These are phyloP conservation scores for Malus orientalis DNA, from an alignment of 306 rosid species.

Conservation along the genomic window DNA sequence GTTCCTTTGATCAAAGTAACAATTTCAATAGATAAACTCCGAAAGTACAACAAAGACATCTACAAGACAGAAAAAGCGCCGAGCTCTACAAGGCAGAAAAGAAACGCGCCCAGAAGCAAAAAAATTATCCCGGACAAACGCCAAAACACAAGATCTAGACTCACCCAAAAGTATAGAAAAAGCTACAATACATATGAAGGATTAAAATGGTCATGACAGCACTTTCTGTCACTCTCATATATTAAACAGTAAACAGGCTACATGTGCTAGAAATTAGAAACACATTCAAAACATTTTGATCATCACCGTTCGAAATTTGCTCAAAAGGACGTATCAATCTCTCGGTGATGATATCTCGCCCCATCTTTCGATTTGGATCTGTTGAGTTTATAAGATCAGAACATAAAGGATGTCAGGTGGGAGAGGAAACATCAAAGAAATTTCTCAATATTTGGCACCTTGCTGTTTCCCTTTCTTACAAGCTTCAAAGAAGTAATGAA, in stretches of 20 bases:
- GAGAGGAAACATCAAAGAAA: slow-evolving; percentile 50
- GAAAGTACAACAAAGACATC: no score
- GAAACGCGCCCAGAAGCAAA: neutral
- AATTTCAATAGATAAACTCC: no score
- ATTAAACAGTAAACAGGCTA: neutral
- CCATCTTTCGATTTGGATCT: neutral
- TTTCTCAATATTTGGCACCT: slow-evolving; percentile 30
- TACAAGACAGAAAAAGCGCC: no score
- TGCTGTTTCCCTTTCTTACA: slow-evolving; percentile 9
- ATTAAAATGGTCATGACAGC: neutral
- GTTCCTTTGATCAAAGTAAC: no score
- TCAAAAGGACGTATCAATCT: neutral
- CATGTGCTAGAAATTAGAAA: neutral
- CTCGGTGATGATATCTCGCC: neutral
- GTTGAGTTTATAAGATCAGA: neutral
- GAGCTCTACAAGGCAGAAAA: no score
- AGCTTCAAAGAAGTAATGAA: neutral
- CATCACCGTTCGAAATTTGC: neutral
- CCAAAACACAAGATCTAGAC: neutral
- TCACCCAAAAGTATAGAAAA: neutral
- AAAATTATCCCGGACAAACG: neutral
- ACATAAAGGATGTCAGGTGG: neutral
- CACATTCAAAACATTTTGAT: neutral
- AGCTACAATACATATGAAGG: neutral
- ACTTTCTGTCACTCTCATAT: neutral